These are phyloP conservation scores for Colletotrichum lindemuthianum DNA, from an alignment of 2,329 filamentous ascomycete species.

Conservation along the genomic window DNA sequence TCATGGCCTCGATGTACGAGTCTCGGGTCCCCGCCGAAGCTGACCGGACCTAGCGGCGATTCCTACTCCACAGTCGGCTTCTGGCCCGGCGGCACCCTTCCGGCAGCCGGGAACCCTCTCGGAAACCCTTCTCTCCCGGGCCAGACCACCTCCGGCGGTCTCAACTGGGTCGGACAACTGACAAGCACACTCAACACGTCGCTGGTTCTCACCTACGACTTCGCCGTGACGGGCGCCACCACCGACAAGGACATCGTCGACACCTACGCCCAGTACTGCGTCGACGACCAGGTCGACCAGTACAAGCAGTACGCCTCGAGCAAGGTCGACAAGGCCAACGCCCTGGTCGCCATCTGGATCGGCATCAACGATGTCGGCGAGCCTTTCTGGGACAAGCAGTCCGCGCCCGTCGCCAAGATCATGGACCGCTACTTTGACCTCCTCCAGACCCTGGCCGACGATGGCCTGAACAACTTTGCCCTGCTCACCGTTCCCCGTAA, in stretches of 20 bases:
- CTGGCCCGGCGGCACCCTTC: slow-evolving; percentile 57
- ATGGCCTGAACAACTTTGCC: slow-evolving; percentile 58
- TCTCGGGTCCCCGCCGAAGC: background rate
- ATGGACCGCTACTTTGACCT: slow-evolving; percentile 56
- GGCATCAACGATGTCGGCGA: slow-evolving; percentile 67
- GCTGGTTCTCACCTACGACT: slow-evolving; percentile 57
- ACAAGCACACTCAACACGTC: slow-evolving; percentile 54
- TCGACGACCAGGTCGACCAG: slow-evolving; percentile 62
- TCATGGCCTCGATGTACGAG: too few relatives aligned
- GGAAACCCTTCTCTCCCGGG: slow-evolving; percentile 67
- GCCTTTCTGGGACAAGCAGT: slow-evolving; percentile 50
- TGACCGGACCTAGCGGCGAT: slow-evolving; percentile 56
- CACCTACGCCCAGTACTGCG: slow-evolving; percentile 59
- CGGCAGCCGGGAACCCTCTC: slow-evolving; percentile 64
- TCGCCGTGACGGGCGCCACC: slow-evolving; percentile 61
- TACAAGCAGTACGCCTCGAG: slow-evolving; percentile 51
- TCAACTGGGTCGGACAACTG: slow-evolving; percentile 60
- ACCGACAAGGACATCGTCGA: slow-evolving; percentile 59
- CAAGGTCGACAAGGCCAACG: slow-evolving; percentile 47
- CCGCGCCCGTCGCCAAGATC: slow-evolving; percentile 45
- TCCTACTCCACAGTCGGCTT: slow-evolving; percentile 70
- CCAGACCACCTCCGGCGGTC: slow-evolving; percentile 55
- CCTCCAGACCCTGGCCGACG: slow-evolving; percentile 53
- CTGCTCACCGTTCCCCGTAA: slow-evolving; percentile 57
- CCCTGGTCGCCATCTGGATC: slow-evolving; percentile 62